phyloP scores from a whole-genome alignment of 2,329 filamentous ascomycete genomes.

The Colletotrichum karsti region DNA sequence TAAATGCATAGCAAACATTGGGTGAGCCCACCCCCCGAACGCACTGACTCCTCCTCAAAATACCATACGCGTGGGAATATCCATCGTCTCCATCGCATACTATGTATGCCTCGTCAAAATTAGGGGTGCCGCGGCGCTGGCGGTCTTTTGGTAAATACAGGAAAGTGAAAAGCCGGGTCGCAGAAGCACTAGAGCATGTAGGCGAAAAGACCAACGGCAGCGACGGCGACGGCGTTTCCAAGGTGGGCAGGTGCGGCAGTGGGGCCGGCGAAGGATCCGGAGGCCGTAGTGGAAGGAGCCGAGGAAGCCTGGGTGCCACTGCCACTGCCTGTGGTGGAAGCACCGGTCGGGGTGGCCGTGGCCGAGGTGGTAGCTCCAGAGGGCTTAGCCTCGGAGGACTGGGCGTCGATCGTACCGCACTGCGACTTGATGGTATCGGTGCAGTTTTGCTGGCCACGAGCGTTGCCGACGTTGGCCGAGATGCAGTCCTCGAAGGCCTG shows the following conservation, averaged over 20 bases:
- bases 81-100: conserved; percentile 28
- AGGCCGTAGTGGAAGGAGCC: conserved; percentile 34
- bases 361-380: conserved; percentile 23
- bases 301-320: conserved; percentile 24
- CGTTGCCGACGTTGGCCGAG: conserved; percentile 47
- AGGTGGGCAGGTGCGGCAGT: conserved; percentile 53
- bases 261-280: conserved; percentile 42
- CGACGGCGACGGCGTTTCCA: conserved; percentile 51
- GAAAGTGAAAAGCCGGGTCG: conserved; percentile 27
- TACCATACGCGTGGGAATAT: conserved; percentile 29
- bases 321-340: neutral
- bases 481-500: conserved; percentile 59
- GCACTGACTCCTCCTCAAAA: conserved; percentile 27
- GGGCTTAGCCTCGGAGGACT: conserved; percentile 3
- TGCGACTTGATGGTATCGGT: conserved; percentile 53
- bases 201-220: conserved; percentile 61
- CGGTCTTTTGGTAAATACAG: conserved; percentile 32
- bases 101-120: conserved; percentile 29
- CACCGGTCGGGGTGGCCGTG: conserved; percentile 23
- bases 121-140: too few species aligned
- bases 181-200: conserved; percentile 53
- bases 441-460: conserved; percentile 56
- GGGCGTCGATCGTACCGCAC: conserved; percentile 51
- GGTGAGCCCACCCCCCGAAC: conserved; percentile 15
- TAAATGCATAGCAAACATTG: conserved; percentile 24